These are phyloP conservation scores for Parafenestella ontariensis DNA, from an alignment of 2,329 filamentous ascomycete genomes.

Conservation along the genomic window DNA sequence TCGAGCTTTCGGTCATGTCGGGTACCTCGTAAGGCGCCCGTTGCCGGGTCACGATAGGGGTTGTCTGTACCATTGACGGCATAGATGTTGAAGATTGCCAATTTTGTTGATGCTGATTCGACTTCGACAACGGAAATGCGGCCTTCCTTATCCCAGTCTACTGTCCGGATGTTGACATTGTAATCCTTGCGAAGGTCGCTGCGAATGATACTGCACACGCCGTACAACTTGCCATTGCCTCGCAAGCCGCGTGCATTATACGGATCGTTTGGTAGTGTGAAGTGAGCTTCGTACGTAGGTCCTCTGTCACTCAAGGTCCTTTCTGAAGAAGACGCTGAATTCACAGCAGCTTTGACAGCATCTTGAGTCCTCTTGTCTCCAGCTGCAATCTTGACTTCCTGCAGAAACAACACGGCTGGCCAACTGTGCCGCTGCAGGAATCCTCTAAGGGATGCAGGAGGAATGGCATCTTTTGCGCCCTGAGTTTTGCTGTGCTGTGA, in stretches of 20 bases:
- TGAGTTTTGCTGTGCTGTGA: background rate
- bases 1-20: slow-evolving; percentile 60
- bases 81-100: slow-evolving; percentile 62
- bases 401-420: slow-evolving; percentile 56
- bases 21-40: slow-evolving; percentile 53
- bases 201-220: slow-evolving; percentile 59
- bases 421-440: slow-evolving; percentile 56
- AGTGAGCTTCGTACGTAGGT: slow-evolving; percentile 54
- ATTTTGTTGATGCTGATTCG: slow-evolving; percentile 19
- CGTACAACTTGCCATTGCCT: slow-evolving; percentile 58
- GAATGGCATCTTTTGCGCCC: slow-evolving; percentile 1
- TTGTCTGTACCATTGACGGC: slow-evolving; percentile 61
- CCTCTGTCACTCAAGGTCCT: slow-evolving; percentile 2
- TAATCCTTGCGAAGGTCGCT: slow-evolving; percentile 47
- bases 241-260: slow-evolving; percentile 58
- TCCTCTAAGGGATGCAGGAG: slow-evolving; percentile 45
- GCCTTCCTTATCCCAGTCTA: slow-evolving; percentile 62
- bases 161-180: slow-evolving; percentile 37
- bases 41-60: slow-evolving; percentile 54
- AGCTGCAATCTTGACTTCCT: slow-evolving; percentile 59
- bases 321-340: slow-evolving; percentile 10
- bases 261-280: slow-evolving; percentile 58
- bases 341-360: slow-evolving; percentile 51
- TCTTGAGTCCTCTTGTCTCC: slow-evolving; percentile 50
- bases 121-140: slow-evolving; percentile 58